Evolutionary conservation across 2,329 filamentous ascomycete genomes (phyloP), one percentile per base, ranked within the genome.

Genomic region (Colletotrichum lupini): DNA sequence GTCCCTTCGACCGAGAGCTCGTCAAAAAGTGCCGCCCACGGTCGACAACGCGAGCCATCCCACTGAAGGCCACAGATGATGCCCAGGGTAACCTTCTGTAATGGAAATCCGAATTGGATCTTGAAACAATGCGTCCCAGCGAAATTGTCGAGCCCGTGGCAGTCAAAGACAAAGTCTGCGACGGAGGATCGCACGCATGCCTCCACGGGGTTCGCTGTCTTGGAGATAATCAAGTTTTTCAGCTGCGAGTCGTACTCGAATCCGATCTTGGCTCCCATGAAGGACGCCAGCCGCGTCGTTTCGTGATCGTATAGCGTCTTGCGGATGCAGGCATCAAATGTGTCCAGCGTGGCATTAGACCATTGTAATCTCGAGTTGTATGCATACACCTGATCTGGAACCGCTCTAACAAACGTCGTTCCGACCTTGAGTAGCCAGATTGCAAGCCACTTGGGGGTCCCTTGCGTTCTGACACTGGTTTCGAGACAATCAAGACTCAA

Each of bases 371-470:
- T 22, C 22, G 60, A 63, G 37, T 22, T 8, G 26, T 28, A 49
- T 22, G 46, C 60, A n/a, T 63, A 63, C 9, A 52, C 37, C 37
- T 63, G 37, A 22, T 63, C 32, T n/a, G 60, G 42, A 16, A 26
- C n/a, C 11, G 46, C 35, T 30, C 60, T 37, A 7, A 63, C 60
- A 30, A 63, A 63, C 12, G 60, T 63, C 24, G 24, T 52, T 12
- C 60, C 60, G 7, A 63, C 60, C 37, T 30, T 49, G 60, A 30
- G 37, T 3, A 63, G 37, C 35, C 60, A 63, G n/a, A 63, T 63
- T 14, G 60, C 60, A n/a, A 63, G 37, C 60, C 60, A 63, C 5
- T 63, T 53, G 2, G 60, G 60, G 5, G 37, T 30, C n/a, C 22
- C 37, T 30, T 52, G 35, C 24, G 60, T 63, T 32, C 60, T 63